A percentile compares a stretch with the other conserved stretches of the same genome.
Conservation (phyloP, 2,329 filamentous ascomycete species). For the Botrytis galanthina region DNA sequence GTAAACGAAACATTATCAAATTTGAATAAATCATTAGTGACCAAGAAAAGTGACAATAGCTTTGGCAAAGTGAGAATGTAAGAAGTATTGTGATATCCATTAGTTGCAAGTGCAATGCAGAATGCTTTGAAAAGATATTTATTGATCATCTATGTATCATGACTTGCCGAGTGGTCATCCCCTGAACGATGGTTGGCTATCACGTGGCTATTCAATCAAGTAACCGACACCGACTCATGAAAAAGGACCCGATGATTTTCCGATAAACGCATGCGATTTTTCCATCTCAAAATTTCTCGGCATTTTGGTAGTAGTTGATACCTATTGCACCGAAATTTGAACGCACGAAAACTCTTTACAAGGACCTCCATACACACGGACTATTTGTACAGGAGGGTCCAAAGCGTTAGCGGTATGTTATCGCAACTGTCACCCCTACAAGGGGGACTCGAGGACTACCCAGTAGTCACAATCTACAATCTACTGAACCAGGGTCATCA, state of each 20-base stretch:
- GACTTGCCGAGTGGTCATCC: neutral
- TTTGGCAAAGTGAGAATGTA: neutral
- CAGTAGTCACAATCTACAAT: too few relatives aligned
- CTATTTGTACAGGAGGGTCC: neutral
- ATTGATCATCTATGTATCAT: neutral
- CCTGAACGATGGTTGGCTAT: neutral
- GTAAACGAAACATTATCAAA: neutral
- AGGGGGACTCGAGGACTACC: neutral
- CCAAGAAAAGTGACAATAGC: neutral
- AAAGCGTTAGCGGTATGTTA: neutral
- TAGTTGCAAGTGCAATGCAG: neutral
- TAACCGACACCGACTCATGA: neutral
- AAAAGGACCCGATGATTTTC: neutral
- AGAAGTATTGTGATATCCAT: neutral
- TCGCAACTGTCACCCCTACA: neutral
- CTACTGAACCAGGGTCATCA: neutral
- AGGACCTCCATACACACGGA: neutral
- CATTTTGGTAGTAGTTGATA: neutral
- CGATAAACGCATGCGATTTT: neutral
- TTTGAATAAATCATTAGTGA: neutral
- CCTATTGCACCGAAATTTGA: neutral
- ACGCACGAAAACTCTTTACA: neutral
- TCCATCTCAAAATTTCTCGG: neutral
- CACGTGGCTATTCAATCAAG: neutral
- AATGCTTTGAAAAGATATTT: neutral